Evolutionary conservation across 192 early-diverging fungal species (phyloP).

Genomic region (Pilobolus umbonatus): DNA sequence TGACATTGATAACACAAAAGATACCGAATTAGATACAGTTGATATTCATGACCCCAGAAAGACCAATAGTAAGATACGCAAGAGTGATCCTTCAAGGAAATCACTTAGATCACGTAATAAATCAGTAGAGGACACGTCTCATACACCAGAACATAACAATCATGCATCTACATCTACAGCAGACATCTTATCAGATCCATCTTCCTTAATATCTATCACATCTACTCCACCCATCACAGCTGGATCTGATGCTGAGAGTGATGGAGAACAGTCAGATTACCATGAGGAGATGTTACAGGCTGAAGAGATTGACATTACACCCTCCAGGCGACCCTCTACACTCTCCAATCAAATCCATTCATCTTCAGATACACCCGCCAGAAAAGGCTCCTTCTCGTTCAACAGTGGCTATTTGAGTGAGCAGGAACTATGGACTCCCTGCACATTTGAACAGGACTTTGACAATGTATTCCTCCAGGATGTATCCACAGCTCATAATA

Average conservation of each 20-base stretch:
- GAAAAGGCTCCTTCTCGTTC: slow-evolving; percentile 11
- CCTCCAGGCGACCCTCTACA: neutral
- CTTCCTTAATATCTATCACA: neutral
- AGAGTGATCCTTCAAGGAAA: neutral
- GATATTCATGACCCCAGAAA: neutral
- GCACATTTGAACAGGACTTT: slow-evolving; percentile 36
- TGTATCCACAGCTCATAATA: slow-evolving; percentile 1
- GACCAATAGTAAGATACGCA: neutral
- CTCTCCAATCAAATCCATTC: too few relatives aligned
- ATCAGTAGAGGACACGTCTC: too few relatives aligned
- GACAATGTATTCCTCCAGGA: slow-evolving; percentile 28
- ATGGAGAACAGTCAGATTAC: slow-evolving; percentile 48
- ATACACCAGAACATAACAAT: too few relatives aligned
- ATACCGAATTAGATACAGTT: neutral
- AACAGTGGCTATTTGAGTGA: slow-evolving; percentile 6
- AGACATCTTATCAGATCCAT: neutral
- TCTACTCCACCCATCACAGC: neutral
- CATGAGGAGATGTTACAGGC: slow-evolving; percentile 57
- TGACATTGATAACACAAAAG: neutral
- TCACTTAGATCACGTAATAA: too few relatives aligned
- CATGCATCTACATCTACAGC: too few relatives aligned
- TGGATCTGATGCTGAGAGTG: slow-evolving; percentile 17
- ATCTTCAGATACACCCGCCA: too few relatives aligned
- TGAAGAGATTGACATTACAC: slow-evolving; percentile 6
- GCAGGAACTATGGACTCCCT: slow-evolving; percentile 33